phyloP scores from a whole-genome alignment of 108 stramenopile species.

The Cylindrotheca fusiformis region DNA sequence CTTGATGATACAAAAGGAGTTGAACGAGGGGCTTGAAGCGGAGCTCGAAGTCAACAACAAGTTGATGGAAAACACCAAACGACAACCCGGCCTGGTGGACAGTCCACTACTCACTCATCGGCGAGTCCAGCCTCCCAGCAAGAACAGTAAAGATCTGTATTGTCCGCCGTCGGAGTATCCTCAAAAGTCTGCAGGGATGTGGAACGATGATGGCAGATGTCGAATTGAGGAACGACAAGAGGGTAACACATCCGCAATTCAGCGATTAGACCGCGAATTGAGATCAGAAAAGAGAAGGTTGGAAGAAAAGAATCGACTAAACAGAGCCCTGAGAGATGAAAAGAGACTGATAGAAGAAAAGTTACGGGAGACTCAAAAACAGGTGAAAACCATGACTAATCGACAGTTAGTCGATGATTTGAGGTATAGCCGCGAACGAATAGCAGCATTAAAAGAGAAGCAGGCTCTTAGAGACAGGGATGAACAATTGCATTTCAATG shows the following conservation, averaged over 20 bases:
- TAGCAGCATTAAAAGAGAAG: background rate
- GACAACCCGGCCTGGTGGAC: background rate
- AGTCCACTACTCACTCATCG: background rate
- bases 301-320: background rate
- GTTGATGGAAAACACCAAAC: background rate
- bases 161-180: background rate
- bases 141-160: background rate
- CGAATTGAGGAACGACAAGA: background rate
- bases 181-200: background rate
- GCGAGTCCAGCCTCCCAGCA: no score
- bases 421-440: background rate
- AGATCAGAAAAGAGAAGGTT: background rate
- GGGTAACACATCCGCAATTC: background rate
- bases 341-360: background rate
- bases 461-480: background rate
- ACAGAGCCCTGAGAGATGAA: background rate
- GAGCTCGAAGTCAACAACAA: background rate
- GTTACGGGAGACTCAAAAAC: background rate
- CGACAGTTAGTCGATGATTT: background rate
- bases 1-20: background rate
- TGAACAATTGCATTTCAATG: background rate
- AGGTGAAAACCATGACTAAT: background rate
- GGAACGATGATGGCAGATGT: background rate
- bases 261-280: background rate
- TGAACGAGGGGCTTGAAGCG: background rate